phyloP scores from a whole-genome alignment of 192 early-diverging fungal genomes.

The Borealophlyctis nickersoniae region DNA sequence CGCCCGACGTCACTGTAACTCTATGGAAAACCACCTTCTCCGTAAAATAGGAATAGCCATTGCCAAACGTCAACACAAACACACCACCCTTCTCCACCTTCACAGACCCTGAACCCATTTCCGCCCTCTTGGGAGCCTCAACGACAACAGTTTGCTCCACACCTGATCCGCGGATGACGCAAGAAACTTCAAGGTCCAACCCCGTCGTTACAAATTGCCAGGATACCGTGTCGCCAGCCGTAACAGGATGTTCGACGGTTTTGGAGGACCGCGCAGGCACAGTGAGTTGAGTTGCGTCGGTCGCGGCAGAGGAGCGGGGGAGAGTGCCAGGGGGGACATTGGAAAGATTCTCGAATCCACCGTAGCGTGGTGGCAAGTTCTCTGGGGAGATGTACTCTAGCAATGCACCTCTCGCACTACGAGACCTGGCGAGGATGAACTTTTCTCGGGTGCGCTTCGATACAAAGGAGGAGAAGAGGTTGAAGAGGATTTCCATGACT shows the following conservation, averaged over 20 bases:
- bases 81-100: background rate
- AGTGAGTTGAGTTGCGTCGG: background rate
- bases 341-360: background rate
- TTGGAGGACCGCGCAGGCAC: conserved; percentile 5
- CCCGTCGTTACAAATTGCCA: conserved; percentile 6
- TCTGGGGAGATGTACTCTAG: conserved; percentile 6
- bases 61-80: conserved; percentile 18
- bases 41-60: conserved; percentile 24
- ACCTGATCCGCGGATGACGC: background rate
- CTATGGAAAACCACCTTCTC: conserved; percentile 25
- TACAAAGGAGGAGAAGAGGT: conserved; percentile 18
- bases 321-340: background rate
- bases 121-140: background rate
- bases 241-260: background rate
- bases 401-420: background rate
- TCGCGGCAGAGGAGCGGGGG: background rate
- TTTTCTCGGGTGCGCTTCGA: conserved; percentile 26
- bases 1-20: background rate
- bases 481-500: conserved; percentile 27
- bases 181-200: conserved; percentile 5
- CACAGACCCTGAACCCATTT: background rate
- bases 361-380: background rate
- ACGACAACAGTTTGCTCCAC: background rate
- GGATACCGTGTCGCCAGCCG: background rate
- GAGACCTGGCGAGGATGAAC: conserved; percentile 15